Conservation (phyloP, 352 stramenopile genomes). For the Thraustochytrium sp. region DNA sequence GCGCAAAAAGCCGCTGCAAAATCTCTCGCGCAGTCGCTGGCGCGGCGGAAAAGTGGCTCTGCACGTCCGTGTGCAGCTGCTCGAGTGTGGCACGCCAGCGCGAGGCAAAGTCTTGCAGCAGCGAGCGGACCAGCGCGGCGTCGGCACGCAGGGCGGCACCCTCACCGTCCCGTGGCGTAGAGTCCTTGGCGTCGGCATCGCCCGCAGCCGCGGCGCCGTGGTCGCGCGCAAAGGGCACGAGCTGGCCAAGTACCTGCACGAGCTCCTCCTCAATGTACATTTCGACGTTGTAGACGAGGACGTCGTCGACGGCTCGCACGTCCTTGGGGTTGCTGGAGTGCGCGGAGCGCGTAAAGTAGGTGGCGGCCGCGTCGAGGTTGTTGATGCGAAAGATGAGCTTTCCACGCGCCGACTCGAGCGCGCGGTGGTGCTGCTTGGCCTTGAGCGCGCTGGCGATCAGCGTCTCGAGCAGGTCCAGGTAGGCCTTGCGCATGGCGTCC, state of each 20-base stretch:
- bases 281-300: slow-evolving; percentile 84
- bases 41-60: slow-evolving; percentile 94
- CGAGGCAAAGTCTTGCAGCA: slow-evolving; percentile 15
- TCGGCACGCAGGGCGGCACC: too few relatives aligned
- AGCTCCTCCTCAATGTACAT: slow-evolving; percentile 95
- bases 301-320: slow-evolving; percentile 84
- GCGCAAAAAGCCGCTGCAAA: slow-evolving; percentile 95
- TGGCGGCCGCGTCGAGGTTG: slow-evolving; percentile 91
- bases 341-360: slow-evolving; percentile 48
- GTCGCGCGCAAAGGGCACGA: slow-evolving; percentile 95
- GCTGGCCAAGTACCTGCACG: slow-evolving; percentile 80
- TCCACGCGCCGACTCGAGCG: slow-evolving; percentile 84
- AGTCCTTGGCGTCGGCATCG: slow-evolving; percentile 88
- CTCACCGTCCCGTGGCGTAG: slow-evolving; percentile 81
- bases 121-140: not conserved
- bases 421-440: slow-evolving; percentile 69
- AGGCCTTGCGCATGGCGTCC: not conserved
- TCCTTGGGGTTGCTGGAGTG: slow-evolving; percentile 71
- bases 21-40: slow-evolving; percentile 98
- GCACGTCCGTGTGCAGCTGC: slow-evolving; percentile 80
- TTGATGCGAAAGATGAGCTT: slow-evolving; percentile 95
- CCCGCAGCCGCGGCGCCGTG: slow-evolving; percentile 80
- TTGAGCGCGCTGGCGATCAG: slow-evolving; percentile 49
- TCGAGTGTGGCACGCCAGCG: slow-evolving; percentile 83
- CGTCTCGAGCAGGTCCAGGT: not conserved